Conservation (phyloP, 768 basidiomycete genomes). For the Panellus pusillus region DNA sequence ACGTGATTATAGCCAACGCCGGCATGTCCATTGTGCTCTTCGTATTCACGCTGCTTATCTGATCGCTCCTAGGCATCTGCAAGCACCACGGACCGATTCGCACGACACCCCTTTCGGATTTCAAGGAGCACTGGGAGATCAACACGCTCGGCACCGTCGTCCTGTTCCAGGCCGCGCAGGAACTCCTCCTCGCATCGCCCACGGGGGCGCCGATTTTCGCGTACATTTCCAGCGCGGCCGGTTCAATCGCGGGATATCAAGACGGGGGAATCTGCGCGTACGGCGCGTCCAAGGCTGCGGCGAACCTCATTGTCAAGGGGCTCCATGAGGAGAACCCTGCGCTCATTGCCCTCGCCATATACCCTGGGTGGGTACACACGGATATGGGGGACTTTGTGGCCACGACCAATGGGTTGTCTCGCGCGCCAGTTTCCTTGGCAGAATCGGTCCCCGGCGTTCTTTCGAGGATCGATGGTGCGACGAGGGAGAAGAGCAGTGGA, state of each 20-base stretch:
- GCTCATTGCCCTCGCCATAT: not conserved
- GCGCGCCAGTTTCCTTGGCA: not conserved
- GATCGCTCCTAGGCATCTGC: not conserved
- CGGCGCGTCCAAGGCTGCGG: too few relatives aligned
- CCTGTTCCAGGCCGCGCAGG: not conserved
- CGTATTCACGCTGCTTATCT: not conserved
- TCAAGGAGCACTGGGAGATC: not conserved
- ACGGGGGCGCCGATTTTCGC: not conserved
- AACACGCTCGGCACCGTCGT: not conserved
- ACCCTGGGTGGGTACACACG: not conserved
- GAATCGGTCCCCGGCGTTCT: not conserved
- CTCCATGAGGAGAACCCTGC: not conserved
- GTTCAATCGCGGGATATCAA: too few relatives aligned
- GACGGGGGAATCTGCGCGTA: too few relatives aligned
- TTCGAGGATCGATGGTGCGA: slow-evolving; percentile 2
- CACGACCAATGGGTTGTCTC: too few relatives aligned
- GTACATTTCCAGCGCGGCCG: too few relatives aligned
- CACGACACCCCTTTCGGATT: not conserved
- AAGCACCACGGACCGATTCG: not conserved
- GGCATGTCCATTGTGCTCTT: too few relatives aligned
- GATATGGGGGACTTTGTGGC: not conserved
- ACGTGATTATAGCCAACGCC: too few relatives aligned
- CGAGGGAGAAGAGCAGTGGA: not conserved
- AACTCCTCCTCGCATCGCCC: not conserved
- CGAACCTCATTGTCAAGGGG: too few relatives aligned